A percentile compares a stretch with the other conserved stretches of the same genome.
These are phyloP conservation scores for Lentinula boryana DNA, from an alignment of 768 basidiomycete species.

Conservation along the genomic window DNA sequence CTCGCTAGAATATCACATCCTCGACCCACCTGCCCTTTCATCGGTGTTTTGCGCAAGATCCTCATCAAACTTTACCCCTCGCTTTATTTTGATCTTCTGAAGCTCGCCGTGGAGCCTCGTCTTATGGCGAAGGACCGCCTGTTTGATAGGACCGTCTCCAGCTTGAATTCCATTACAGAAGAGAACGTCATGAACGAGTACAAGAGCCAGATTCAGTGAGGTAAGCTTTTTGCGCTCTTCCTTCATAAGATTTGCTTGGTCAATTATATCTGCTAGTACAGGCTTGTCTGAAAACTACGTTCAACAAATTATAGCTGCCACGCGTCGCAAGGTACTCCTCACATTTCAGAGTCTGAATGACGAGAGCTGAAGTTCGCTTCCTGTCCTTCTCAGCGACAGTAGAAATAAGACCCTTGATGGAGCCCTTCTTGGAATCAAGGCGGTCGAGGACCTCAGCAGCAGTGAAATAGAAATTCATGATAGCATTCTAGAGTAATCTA, in stretches of 20 bases:
- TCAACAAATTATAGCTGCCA: background rate
- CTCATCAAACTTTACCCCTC: slow-evolving; percentile 55
- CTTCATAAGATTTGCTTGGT: slow-evolving; percentile 58
- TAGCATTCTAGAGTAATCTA: slow-evolving; percentile 5
- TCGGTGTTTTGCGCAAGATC: slow-evolving; percentile 62
- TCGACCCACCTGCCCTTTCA: slow-evolving; percentile 52
- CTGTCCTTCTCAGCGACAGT: slow-evolving; percentile 68
- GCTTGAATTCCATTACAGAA: slow-evolving; percentile 84
- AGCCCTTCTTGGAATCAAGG: slow-evolving; percentile 86
- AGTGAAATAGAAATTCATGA: slow-evolving; percentile 96
- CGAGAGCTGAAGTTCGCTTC: slow-evolving; percentile 76
- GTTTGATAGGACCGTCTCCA: slow-evolving; percentile 85
- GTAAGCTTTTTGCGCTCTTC: slow-evolving; percentile 74
- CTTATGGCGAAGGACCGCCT: slow-evolving; percentile 83
- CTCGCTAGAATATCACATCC: background rate
- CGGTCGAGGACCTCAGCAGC: slow-evolving; percentile 80
- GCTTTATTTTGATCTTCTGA: slow-evolving; percentile 74
- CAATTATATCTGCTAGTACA: slow-evolving; percentile 66
- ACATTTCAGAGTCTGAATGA: slow-evolving; percentile 97
- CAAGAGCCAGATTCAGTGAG: slow-evolving; percentile 69
- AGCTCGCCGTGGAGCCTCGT: slow-evolving; percentile 85
- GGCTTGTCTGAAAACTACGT: slow-evolving; percentile 55
- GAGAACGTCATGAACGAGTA: slow-evolving; percentile 89
- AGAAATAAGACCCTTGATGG: slow-evolving; percentile 79
- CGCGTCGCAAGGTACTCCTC: slow-evolving; percentile 21